phyloP scores from a whole-genome alignment of 2,329 filamentous ascomycete genomes.

The Cladophialophora chaetospira region DNA sequence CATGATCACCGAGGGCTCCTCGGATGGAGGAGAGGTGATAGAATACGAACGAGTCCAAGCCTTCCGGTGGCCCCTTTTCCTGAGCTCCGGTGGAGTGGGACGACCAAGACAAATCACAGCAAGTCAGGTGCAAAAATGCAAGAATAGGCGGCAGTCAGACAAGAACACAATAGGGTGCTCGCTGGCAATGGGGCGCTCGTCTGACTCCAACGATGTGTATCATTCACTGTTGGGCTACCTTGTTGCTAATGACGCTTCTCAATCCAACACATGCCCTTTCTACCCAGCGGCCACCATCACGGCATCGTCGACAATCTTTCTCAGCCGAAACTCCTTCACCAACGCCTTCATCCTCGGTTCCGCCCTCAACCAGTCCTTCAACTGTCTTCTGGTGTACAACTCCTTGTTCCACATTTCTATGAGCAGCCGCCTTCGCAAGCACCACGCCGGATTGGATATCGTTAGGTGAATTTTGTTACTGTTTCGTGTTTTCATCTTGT shows the following conservation, averaged over 20 bases:
- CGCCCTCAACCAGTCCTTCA: background rate
- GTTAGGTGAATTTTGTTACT: background rate
- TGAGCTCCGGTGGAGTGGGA: slow-evolving; percentile 1
- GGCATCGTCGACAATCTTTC: background rate
- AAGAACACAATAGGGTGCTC: no score
- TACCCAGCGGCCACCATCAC: no score
- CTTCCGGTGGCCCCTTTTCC: no score
- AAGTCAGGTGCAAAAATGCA: no score
- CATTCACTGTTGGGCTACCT: no score
- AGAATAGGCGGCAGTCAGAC: no score
- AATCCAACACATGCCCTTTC: background rate
- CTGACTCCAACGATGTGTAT: no score
- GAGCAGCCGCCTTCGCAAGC: background rate
- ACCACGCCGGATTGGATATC: background rate
- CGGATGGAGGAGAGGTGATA: no score
- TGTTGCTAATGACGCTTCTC: no score
- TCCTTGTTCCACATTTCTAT: slow-evolving; percentile 5
- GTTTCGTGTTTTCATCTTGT: background rate
- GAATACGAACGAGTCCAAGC: no score
- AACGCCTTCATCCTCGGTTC: background rate
- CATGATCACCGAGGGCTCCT: background rate
- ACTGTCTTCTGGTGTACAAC: background rate
- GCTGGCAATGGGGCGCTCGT: no score
- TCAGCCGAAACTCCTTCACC: background rate
- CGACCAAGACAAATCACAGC: no score